Percentiles rank a stretch among this genome's conserved stretches.
phyloP scores from a whole-genome alignment of 176 grass and related monocot genomes.

The Pharus latifolius region DNA sequence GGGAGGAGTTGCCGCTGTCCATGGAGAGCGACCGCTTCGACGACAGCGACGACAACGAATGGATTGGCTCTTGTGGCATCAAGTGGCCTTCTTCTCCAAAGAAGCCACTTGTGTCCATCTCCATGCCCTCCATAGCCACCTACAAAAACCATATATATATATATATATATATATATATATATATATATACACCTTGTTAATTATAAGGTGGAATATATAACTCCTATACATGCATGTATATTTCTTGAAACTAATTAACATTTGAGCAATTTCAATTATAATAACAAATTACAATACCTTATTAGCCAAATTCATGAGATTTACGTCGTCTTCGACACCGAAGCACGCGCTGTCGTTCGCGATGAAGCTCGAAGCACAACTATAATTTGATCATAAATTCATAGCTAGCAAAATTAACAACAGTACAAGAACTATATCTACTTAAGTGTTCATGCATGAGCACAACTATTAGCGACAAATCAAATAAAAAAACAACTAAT shows the following conservation, averaged over 20 bases:
- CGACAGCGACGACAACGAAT: slow-evolving; percentile 27
- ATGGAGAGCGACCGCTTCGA: slow-evolving; percentile 45
- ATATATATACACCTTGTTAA: no score
- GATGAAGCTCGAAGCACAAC: slow-evolving; percentile 15
- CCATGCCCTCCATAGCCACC: neutral
- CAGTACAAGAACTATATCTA: no score
- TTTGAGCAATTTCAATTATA: no score
- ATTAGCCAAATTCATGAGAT: neutral
- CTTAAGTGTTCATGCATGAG: no score
- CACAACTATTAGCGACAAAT: no score
- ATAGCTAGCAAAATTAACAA: no score
- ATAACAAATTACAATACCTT: neutral
- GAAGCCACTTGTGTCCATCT: slow-evolving; percentile 13
- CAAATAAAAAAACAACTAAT: no score
- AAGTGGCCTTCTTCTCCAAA: neutral
- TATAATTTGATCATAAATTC: no score
- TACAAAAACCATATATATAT: neutral
- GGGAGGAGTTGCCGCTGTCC: slow-evolving; percentile 40
- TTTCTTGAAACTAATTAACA: neutral
- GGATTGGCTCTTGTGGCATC: neutral
- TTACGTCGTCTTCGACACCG: neutral
- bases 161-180: neutral
- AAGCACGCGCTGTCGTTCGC: slow-evolving; percentile 3
- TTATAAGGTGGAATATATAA: no score
- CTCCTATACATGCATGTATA: neutral